Evolutionary conservation across 1,139 yeast genomes (phyloP), one percentile per base, ranked within the genome.

Genomic region (Blastobotrys apis): DNA sequence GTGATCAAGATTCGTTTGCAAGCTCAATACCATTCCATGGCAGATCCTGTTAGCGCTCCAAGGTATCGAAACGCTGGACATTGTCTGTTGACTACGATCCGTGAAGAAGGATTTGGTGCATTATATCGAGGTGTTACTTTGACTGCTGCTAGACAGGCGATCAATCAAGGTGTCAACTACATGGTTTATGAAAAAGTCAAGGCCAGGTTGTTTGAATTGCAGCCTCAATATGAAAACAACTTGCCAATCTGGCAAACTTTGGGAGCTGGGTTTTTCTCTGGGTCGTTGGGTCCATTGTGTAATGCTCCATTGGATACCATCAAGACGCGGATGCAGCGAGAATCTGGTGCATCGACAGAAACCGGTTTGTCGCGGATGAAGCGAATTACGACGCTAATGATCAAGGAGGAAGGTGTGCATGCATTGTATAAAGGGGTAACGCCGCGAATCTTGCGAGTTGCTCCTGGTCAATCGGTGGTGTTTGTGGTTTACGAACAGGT

Each of bases 381-480:
- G 41, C 77, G 92, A 64, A 90, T 92, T 58, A 90, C 94, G 51
- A 72, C 72, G 45, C 92, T 82, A 62, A 77, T 92, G 65, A 71
- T 90, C 56, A 82, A 80, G 63, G 95, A 87, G 71, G 96, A 90
- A 68, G 98, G 97, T 55, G 68, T 81, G 53, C 74, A 75, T 50
- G 95, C 96, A 16, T 77, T 88, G 58, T 90, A 92, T 73, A 86
- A 90, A 68, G 98, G 98, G 71, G 92, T 92, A 63, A 88, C 97
- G 33, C 98, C 98, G 58, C 84, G 98, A 74, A 92, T 92, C 58
- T 88, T 92, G 95, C 84, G 98, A 71, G 98, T 92, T 47, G 98
- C 98, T 15, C 97, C 98, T 20, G 98, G 98, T 52, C 98, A 92
- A 70, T 97, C 97, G 46, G 97, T 92, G 47, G 94, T 97, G 16